Base-by-base conservation (phyloP, 495 filamentous ascomycete species). In the Penicillium turbatum region DNA sequence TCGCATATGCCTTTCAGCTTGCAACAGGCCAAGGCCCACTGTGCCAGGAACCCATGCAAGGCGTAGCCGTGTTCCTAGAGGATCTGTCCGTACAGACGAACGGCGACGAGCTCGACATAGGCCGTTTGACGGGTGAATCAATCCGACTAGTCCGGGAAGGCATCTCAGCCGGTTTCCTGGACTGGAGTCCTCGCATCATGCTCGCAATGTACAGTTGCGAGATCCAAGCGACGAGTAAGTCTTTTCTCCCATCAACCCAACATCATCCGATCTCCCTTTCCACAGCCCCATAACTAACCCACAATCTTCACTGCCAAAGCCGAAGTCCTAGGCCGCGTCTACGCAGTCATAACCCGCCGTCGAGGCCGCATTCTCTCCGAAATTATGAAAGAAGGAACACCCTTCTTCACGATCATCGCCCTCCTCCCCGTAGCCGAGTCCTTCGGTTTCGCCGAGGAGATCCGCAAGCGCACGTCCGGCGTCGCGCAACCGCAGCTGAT, bases 151-250 rank as follows among this genome's bases (percentile, higher is more conserved):
- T 91, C 5, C 90, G 90, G 44, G 83, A 89, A 32, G 83, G 88
- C n/a, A 92, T 97, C 57, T 79, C 82, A 15, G 82, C 87, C 61
- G 92, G 86, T 13, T 96, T 97, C 75, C 73, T 96, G 3, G 95
- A 97, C 76, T 98, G 92, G 92, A 91, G 86, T 51, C 92, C 95
- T 0, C 82, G 93, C 2, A 78, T 98, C 27, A 79, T 97, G 76
- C 84, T 97, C 44, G 92, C 93, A n/a, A 97, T 97, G 90, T 98
- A 98, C 74, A 90, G 85, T 49, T 92, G 90, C 67, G 92, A 97
- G 63, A 97, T 98, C 60, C 95, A 97, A 79, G 90, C 92, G 45
- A 90, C 88, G 35, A 90, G 88, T 92, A 79, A 62, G 84, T 73
- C 9, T 6, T 40, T 38, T 48, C 10, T 27, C 15, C 45, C 27